phyloP scores from a whole-genome alignment of 2,329 filamentous ascomycete species.

The Hortaea werneckii region DNA sequence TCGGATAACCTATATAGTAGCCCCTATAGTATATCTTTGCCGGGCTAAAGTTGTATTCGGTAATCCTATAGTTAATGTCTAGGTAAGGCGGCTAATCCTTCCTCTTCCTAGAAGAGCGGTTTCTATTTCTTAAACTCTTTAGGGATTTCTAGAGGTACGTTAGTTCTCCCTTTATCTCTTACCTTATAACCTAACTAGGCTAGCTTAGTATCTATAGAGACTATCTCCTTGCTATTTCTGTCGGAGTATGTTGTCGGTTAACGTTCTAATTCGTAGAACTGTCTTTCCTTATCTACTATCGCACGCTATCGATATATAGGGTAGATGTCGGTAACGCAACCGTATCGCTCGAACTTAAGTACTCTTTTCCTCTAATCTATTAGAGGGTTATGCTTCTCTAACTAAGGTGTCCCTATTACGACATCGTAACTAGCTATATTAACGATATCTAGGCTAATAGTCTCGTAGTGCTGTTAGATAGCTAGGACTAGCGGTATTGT shows the following conservation, averaged over 20 bases:
- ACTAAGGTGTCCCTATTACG: slow-evolving; percentile 10
- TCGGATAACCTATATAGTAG: slow-evolving; percentile 5
- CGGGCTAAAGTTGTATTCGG: slow-evolving; percentile 5
- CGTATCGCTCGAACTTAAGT: slow-evolving; percentile 7
- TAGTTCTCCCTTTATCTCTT: background rate
- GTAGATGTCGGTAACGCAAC: slow-evolving; percentile 3
- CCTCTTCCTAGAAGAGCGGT: slow-evolving; percentile 10
- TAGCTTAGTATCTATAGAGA: slow-evolving; percentile 1
- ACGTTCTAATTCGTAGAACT: slow-evolving; percentile 1
- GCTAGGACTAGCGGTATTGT: slow-evolving; percentile 6
- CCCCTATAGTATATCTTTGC: slow-evolving; percentile 6
- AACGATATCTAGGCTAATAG: slow-evolving; percentile 7
- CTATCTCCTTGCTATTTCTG: background rate
- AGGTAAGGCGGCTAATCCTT: slow-evolving; percentile 6
- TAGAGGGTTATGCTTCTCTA: slow-evolving; percentile 6
- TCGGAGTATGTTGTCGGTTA: background rate
- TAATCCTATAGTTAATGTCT: slow-evolving; percentile 9
- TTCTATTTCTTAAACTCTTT: slow-evolving; percentile 9
- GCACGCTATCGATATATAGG: slow-evolving; percentile 3
- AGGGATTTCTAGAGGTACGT: slow-evolving; percentile 1
- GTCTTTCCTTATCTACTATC: slow-evolving; percentile 8
- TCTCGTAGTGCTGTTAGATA: slow-evolving; percentile 6
- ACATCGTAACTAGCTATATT: slow-evolving; percentile 8
- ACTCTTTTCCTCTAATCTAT: slow-evolving; percentile 8
- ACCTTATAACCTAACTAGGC: background rate